Conservation (phyloP, 768 basidiomycete genomes). For the Tulasnella sp. region DNA sequence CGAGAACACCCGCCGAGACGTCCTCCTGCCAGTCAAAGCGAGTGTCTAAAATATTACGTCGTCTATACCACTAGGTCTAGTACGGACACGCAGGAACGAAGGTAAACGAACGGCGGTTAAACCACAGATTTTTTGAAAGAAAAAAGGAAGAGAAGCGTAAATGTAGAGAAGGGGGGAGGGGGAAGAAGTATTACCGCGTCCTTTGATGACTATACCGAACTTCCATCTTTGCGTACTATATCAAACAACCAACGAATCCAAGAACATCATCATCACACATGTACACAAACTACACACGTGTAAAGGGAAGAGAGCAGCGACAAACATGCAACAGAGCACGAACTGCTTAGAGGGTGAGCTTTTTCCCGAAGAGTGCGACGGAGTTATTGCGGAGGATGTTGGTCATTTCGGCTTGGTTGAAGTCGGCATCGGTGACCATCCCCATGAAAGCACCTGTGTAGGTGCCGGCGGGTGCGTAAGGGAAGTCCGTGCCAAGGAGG, state of each 20-base stretch:
- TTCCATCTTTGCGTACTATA: not conserved
- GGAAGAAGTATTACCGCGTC: not conserved
- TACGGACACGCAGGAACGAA: not conserved
- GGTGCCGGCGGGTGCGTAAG: constrained; percentile 4
- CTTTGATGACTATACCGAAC: not conserved
- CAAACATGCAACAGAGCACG: not conserved
- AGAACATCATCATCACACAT: not conserved
- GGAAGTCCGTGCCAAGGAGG: constrained; percentile 15
- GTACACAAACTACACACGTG: not conserved
- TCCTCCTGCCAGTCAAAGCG: not conserved
- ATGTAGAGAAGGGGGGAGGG: not conserved
- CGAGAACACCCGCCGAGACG: too few species aligned
- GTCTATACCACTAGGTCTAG: not conserved
- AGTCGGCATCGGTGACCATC: not conserved
- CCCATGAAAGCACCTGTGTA: not conserved
- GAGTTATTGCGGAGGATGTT: constrained; percentile 6
- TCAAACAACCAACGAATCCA: not conserved
- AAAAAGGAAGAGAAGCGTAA: too few species aligned
- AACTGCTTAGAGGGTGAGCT: not conserved
- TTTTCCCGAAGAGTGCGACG: constrained; percentile 3
- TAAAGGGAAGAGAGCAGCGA: not conserved
- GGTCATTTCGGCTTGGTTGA: not conserved
- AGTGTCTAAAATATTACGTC: not conserved
- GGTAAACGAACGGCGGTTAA: not conserved
- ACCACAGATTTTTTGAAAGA: not conserved